Conservation (phyloP, 1,139 yeast species). For the Yamadazyma kanchanaburiensis region DNA sequence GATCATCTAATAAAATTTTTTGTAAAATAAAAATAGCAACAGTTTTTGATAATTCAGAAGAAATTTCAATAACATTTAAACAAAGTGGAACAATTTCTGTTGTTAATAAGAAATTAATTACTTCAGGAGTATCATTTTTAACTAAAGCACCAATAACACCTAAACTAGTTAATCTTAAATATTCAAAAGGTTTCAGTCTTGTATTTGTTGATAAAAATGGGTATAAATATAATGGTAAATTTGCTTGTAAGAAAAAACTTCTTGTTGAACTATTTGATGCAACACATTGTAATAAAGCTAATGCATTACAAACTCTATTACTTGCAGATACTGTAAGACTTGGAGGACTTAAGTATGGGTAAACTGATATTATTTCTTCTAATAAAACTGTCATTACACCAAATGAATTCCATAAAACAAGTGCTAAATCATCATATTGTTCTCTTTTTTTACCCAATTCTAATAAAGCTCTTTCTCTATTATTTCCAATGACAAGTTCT, state of each 20-base stretch:
- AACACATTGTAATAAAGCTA: constrained; percentile 92
- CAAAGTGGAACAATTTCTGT: constrained; percentile 96
- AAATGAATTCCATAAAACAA: constrained; percentile 92
- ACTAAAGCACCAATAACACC: constrained; percentile 98
- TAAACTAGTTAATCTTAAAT: constrained; percentile 82
- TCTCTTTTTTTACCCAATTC: constrained; percentile 94
- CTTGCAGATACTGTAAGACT: constrained; percentile 82
- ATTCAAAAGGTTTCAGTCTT: constrained; percentile 89
- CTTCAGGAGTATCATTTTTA: constrained; percentile 94
- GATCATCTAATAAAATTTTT: constrained; percentile 86
- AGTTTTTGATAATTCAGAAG: constrained; percentile 90
- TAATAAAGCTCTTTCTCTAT: constrained; percentile 85
- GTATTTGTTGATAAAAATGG: constrained; percentile 93
- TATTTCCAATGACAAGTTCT: constrained; percentile 85
- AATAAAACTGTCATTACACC: constrained; percentile 93
- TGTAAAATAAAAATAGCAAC: constrained; percentile 95
- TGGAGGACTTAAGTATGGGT: constrained; percentile 87
- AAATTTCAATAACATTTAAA: constrained; percentile 90
- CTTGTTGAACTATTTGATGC: constrained; percentile 94
- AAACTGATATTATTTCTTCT: constrained; percentile 87
- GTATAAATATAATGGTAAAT: constrained; percentile 85
- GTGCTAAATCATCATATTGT: constrained; percentile 88
- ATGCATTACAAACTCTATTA: constrained; percentile 91
- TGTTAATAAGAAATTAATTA: constrained; percentile 81
- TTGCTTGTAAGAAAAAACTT: constrained; percentile 79